Conservation (phyloP, 2,329 filamentous ascomycete genomes). For the Pyricularia grisea region DNA sequence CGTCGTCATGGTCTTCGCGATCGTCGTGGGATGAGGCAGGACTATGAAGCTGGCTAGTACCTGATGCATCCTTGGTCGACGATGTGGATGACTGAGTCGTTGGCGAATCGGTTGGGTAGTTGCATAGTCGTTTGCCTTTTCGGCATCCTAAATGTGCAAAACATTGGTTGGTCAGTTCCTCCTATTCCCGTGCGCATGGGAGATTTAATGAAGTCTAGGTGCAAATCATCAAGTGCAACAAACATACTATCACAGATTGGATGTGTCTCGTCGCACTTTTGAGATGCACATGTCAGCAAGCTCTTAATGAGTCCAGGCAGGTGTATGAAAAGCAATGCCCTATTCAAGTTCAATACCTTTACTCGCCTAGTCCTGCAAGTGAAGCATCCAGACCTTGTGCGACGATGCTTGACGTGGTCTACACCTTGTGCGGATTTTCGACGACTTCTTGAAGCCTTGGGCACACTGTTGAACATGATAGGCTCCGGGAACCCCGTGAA, state of each 20-base stretch:
- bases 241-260: slow-evolving; percentile 72
- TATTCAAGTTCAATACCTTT: slow-evolving; percentile 41
- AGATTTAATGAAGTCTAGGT: background rate
- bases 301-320: background rate
- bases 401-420: slow-evolving; percentile 82
- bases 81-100: slow-evolving; percentile 28
- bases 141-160: slow-evolving; percentile 52
- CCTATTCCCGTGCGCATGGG: background rate
- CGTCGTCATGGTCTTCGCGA: slow-evolving; percentile 36
- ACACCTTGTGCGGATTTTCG: slow-evolving; percentile 40
- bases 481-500: slow-evolving; percentile 41
- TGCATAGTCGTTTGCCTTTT: slow-evolving; percentile 84
- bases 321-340: background rate
- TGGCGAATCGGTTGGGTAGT: slow-evolving; percentile 65
- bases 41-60: slow-evolving; percentile 30
- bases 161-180: background rate
- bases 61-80: slow-evolving; percentile 26
- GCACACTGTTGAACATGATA: slow-evolving; percentile 31
- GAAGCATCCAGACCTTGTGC: slow-evolving; percentile 87
- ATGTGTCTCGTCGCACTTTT: slow-evolving; percentile 78
- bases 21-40: slow-evolving; percentile 46
- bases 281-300: slow-evolving; percentile 8
- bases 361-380: slow-evolving; percentile 86
- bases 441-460: slow-evolving; percentile 38
- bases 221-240: background rate